phyloP scores from a whole-genome alignment of 176 grass and related monocot genomes.

The Rhipidocladum racemiflorum region DNA sequence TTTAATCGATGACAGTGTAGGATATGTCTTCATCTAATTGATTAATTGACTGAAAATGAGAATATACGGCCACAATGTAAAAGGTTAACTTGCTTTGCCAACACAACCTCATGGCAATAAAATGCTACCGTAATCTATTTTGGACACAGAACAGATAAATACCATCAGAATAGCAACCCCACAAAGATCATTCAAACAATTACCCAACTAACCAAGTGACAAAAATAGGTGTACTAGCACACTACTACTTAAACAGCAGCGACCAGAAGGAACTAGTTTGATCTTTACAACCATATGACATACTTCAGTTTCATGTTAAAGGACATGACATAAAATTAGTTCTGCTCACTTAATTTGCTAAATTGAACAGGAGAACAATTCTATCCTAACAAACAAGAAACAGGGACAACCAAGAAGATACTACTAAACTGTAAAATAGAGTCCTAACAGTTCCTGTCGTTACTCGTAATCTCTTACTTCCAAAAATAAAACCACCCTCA shows the following conservation, averaged over 20 bases:
- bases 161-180: neutral
- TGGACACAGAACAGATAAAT: conserved; percentile 14
- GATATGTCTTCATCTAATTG: neutral
- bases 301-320: neutral
- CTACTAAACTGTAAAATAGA: neutral
- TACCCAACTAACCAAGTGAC: neutral
- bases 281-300: neutral
- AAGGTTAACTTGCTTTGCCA: neutral
- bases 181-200: neutral
- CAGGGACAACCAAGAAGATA: neutral
- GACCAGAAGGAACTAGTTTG: neutral
- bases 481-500: neutral
- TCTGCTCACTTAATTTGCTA: conserved; percentile 1
- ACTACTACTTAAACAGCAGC: neutral
- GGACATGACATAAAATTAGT: neutral
- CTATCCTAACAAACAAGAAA: neutral
- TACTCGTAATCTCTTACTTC: conserved; percentile 8
- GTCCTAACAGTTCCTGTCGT: neutral
- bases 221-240: neutral
- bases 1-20: neutral
- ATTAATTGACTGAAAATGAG: conserved; percentile 4
- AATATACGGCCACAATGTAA: neutral
- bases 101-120: neutral
- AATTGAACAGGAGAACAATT: neutral
- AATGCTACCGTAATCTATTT: neutral